Conservation (phyloP, 192 early-diverging fungal genomes). For the Coemansia sp. region DNA sequence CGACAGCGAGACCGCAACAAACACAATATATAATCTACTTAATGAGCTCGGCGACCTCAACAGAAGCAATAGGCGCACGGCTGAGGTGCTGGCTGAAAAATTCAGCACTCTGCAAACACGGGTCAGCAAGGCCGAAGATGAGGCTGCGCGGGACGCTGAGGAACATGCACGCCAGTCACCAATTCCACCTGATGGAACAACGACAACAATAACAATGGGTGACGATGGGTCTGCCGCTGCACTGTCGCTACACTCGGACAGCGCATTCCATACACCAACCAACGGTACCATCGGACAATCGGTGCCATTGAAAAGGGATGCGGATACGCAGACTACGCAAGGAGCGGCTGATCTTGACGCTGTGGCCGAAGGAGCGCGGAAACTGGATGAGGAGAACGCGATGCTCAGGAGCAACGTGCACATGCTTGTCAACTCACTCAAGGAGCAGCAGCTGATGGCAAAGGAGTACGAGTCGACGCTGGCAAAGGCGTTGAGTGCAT, state of each 20-base stretch:
- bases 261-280: constrained; percentile 39
- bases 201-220: not conserved
- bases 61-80: constrained; percentile 42
- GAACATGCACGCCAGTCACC: not conserved
- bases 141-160: not conserved
- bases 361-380: not conserved
- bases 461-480: constrained; percentile 43
- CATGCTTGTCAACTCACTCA: constrained; percentile 25
- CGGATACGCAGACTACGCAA: constrained; percentile 5
- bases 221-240: constrained; percentile 3
- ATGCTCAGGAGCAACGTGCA: constrained; percentile 23
- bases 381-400: constrained; percentile 28
- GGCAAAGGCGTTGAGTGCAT: constrained; percentile 31
- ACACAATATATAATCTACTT: constrained; percentile 52
- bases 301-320: not conserved
- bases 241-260: constrained; percentile 11
- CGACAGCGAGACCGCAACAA: constrained; percentile 47
- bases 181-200: not conserved
- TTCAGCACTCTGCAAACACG: constrained; percentile 45
- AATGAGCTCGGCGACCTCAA: constrained; percentile 52
- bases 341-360: constrained; percentile 11
- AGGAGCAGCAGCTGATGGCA: constrained; percentile 51
- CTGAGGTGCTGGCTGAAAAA: constrained; percentile 39
- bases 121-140: constrained; percentile 19
- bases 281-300: constrained; percentile 6